Evolutionary conservation across 2,329 filamentous ascomycete genomes (phyloP), one percentile per base, ranked within the genome.

Genomic region (Bipolaris sorokiniana): DNA sequence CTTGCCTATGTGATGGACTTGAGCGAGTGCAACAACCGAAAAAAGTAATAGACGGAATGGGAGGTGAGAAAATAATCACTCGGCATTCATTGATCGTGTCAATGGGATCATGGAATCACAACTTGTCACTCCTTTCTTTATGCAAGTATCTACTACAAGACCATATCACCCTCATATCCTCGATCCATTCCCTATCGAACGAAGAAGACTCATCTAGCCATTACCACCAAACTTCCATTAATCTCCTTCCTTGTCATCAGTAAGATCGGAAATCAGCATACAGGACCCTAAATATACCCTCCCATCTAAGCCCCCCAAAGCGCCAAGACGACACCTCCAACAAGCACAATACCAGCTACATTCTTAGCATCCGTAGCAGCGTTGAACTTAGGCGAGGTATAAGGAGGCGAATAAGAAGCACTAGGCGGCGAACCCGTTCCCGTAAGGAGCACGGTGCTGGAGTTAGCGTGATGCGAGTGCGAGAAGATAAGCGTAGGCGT

Each of bases 301-400:
- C 28, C n/a, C 9, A n/a, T 51, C 26, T 54, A 61, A 38, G 33
- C 38, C 15, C 50, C 54, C 20, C 54, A 47, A n/a, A 60, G 26
- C 33, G 52, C 56, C 42, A 53, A 23, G 22, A 48, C 22, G n/a
- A 57, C 6, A 23, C 46, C 56, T 15, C 41, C 50, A 10, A 33
- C 48, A 9, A 62, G 50, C 11, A 33, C 26, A n/a, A 40, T 31
- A 54, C 28, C 38, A 20, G 41, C 56, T 20, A 59, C 23, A 3
- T 54, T 41, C 20, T 41, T 49, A 33, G 18, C 51, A 28, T 48
- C 46, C 5, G 59, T 57, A 1, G 53, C 59, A 44, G 50, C 54
- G 18, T 41, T 56, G 26, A 51, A 48, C 1, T n/a, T n/a, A 26
- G 59, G 48, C 31, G 48, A n/a, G 5, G 22, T 26, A 7, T 41